A percentile compares a stretch with the other conserved stretches of the same genome.
Conservation (phyloP, 2,329 filamentous ascomycete species). For the Trichoderma pleuroti region DNA sequence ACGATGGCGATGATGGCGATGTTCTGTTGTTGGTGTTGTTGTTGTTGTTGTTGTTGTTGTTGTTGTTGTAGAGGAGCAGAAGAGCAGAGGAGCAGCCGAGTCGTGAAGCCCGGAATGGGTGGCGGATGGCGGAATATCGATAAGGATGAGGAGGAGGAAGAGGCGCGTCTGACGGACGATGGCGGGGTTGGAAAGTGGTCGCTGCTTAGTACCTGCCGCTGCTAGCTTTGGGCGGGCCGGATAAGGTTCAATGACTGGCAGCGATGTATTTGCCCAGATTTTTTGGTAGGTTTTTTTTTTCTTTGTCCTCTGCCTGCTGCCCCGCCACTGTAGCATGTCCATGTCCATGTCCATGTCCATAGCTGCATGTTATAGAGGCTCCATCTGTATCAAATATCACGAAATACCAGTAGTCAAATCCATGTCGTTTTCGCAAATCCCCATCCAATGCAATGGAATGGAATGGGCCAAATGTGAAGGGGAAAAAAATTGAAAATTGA, state of each 20-base stretch:
- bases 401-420: not conserved
- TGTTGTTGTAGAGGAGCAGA: not conserved
- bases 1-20: not conserved
- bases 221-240: not conserved
- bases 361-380: not conserved
- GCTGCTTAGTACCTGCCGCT: not conserved
- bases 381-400: not conserved
- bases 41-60: not conserved
- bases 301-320: not conserved
- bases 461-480: not conserved
- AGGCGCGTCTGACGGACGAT: not conserved
- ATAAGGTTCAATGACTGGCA: constrained; percentile 1
- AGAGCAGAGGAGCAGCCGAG: not conserved
- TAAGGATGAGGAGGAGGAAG: not conserved
- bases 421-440: not conserved
- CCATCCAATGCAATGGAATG: too few species aligned
- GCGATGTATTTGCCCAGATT: not conserved
- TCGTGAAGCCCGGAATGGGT: not conserved
- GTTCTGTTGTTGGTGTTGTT: not conserved
- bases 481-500: not conserved
- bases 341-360: not conserved
- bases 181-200: constrained; percentile 2
- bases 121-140: not conserved
- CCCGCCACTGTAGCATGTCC: not conserved
- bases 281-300: not conserved